Evolutionary conservation across 192 early-diverging fungal species (phyloP).

Genomic region (Umbelopsis sp.): DNA sequence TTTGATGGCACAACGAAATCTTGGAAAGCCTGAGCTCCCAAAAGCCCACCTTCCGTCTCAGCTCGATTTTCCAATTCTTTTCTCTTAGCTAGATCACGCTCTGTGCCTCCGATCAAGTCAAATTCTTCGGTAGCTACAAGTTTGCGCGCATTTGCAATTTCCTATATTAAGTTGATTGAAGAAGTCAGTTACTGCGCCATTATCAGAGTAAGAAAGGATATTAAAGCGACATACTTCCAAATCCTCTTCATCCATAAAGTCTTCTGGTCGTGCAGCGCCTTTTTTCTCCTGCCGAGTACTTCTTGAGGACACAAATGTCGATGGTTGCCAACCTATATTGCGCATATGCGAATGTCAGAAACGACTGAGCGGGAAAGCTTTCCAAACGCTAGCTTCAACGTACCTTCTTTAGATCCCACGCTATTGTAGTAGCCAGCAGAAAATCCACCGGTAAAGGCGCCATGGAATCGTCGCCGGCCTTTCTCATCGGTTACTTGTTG

Average conservation of each 20-base stretch:
- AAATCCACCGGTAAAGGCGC: slow-evolving; percentile 94
- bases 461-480: slow-evolving; percentile 83
- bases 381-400: neutral
- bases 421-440: slow-evolving; percentile 94
- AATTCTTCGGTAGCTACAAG: slow-evolving; percentile 70
- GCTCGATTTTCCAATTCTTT: slow-evolving; percentile 45
- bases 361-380: neutral
- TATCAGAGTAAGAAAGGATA: neutral
- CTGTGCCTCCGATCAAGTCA: slow-evolving; percentile 65
- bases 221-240: slow-evolving; percentile 54
- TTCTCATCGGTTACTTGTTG: slow-evolving; percentile 63
- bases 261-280: slow-evolving; percentile 62
- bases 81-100: slow-evolving; percentile 58
- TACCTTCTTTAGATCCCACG: slow-evolving; percentile 95
- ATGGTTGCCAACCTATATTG: slow-evolving; percentile 73
- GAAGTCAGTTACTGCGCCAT: neutral
- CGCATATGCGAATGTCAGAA: slow-evolving; percentile 1
- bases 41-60: slow-evolving; percentile 44
- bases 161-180: slow-evolving; percentile 34
- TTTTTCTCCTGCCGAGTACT: slow-evolving; percentile 55
- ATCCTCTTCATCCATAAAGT: slow-evolving; percentile 99
- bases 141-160: slow-evolving; percentile 47
- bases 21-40: slow-evolving; percentile 18
- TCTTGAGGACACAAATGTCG: slow-evolving; percentile 79
- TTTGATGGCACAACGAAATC: slow-evolving; percentile 55